These are phyloP conservation scores for Chloromonas sp. DNA, from an alignment of 163 green algal genomes.

Conservation along the genomic window DNA sequence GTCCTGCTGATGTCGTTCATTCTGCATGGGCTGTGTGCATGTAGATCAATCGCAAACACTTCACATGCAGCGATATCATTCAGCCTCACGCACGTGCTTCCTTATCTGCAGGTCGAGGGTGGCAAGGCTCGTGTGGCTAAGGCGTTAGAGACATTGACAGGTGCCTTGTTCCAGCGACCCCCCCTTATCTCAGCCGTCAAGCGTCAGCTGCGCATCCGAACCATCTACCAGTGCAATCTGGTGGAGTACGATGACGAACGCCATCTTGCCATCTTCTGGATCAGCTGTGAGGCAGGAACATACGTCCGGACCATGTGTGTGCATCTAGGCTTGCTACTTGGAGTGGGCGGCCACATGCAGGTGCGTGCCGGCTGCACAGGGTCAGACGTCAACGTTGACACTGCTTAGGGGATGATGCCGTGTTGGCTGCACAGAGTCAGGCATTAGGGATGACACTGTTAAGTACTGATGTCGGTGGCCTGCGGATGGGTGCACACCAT, in stretches of 20 bases:
- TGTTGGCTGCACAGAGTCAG: too few relatives aligned
- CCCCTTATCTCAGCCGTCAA: conserved; percentile 97
- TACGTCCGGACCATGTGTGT: conserved; percentile 98
- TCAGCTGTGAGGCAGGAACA: conserved; percentile 93
- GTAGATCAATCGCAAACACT: too few relatives aligned
- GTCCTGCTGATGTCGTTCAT: conserved; percentile 18
- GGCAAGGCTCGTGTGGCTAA: conserved; percentile 48
- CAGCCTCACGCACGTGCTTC: not conserved
- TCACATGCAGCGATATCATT: too few relatives aligned
- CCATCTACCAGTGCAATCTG: conserved; percentile 94
- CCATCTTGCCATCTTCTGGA: conserved; percentile 95
- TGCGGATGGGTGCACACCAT: too few relatives aligned
- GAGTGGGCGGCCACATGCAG: conserved; percentile 93
- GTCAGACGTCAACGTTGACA: too few relatives aligned
- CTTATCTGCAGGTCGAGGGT: conserved; percentile 7
- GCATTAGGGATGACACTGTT: too few relatives aligned
- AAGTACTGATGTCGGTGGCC: too few relatives aligned
- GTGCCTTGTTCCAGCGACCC: conserved; percentile 79
- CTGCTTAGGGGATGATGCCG: too few relatives aligned
- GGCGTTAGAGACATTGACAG: conserved; percentile 87
- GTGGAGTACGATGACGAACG: conserved; percentile 92
- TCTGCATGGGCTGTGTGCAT: too few relatives aligned
- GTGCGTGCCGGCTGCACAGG: conserved; percentile 11
- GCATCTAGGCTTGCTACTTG: conserved; percentile 93
- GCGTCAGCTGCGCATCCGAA: conserved; percentile 94